Base-by-base conservation (phyloP, 169 alveolate genomes). In the Eimeria sp. region DNA sequence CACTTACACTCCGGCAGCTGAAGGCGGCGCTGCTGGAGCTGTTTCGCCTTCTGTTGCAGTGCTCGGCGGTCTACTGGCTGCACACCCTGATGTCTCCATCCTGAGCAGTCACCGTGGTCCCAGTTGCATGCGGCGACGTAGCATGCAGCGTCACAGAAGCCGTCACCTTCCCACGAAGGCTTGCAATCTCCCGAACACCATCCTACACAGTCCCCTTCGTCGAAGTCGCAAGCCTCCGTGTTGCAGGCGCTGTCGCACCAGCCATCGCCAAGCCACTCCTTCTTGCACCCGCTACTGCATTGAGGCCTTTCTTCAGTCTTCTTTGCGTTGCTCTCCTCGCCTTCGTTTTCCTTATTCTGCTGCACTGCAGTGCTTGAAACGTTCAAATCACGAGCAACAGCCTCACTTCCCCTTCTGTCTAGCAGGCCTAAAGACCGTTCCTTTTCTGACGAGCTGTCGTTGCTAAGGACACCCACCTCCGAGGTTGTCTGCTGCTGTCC, bases 161-260 rank as follows among this genome's bases (percentile, higher is more conserved):
- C 98, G 89, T 97, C 98, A 10, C 98, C 98, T 58, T 90, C 95
- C 98, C 98, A 97, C n/a, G 90, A 87, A 9, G 97, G 97, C 43
- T 97, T 95, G 88, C 98, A 97, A 43, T 96, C 97, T 9, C 97
- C 97, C n/a, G 97, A 96, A 49, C 98, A 97, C 97, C 97, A 97
- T 27, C 97, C 97, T 56, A 91, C 40, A 85, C 98, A 97, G 83
- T 97, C 98, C 27, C 97, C 96, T n/a, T 95, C 97, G 66, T 97
- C 98, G 78, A 89, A 97, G 87, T 68, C 85, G 89, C 98, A 97
- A 40, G 95, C 97, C 68, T 83, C 89, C 43, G 93, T 89, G 88
- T 97, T 97, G 91, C 98, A 97, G n/a, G 78, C 95, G 33, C 96
- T 95, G 90, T 97, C 98, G 58, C 98, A 97, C 96, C 97, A 97